phyloP scores from a whole-genome alignment of 148 eudicot species.

The Hydrangea macrophylla region DNA sequence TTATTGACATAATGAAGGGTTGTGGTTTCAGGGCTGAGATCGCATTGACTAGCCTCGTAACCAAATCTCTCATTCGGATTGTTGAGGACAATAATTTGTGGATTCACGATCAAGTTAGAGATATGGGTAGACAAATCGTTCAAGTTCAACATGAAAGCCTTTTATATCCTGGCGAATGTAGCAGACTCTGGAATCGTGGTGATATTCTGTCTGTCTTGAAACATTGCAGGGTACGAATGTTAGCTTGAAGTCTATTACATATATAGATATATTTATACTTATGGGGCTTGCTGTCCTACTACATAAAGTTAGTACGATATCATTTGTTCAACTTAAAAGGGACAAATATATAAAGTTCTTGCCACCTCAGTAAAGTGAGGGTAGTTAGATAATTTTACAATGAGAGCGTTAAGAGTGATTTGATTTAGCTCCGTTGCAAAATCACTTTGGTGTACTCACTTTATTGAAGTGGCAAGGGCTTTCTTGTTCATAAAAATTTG shows the following conservation, averaged over 20 bases:
- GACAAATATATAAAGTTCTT: too few species aligned
- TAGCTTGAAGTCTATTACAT: neutral
- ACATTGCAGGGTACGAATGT: conserved; percentile 31
- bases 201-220: conserved; percentile 31
- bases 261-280: too few species aligned
- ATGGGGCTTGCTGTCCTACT: too few species aligned
- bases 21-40: conserved; percentile 47
- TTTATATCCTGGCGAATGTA: conserved; percentile 33
- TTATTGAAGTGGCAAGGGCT: too few species aligned
- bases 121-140: conserved; percentile 73
- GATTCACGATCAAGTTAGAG: conserved; percentile 74
- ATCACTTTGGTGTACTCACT: too few species aligned
- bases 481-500: too few species aligned
- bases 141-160: conserved; percentile 26
- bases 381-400: too few species aligned
- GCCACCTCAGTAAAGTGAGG: too few species aligned
- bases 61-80: conserved; percentile 51
- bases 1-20: conserved; percentile 41
- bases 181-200: conserved; percentile 54
- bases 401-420: too few species aligned
- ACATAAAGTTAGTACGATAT: too few species aligned
- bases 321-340: too few species aligned
- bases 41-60: conserved; percentile 33
- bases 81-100: conserved; percentile 25
- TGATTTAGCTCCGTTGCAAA: too few species aligned